Evolutionary conservation across 352 stramenopile genomes (phyloP), one percentile per base, ranked within the genome.

Genomic region (Elongisporangium undulatum): DNA sequence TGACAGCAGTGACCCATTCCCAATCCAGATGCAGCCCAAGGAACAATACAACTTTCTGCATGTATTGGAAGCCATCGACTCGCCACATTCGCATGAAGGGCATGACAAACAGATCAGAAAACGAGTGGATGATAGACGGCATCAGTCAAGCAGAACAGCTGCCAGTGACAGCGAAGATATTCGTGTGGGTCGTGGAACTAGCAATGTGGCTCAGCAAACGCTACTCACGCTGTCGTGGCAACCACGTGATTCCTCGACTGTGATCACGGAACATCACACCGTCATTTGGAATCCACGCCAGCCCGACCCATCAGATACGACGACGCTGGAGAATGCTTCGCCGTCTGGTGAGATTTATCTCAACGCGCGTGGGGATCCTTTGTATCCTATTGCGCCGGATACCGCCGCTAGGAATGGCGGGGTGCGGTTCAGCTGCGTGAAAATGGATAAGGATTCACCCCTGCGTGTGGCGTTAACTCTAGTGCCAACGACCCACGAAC

Each of bases 11-110:
- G 66, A 69, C n/a, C 68, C 70, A 56, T 87, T 89, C 68, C 82
- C 82, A n/a, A 74, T 90, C 29, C 53, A 69, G 23, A 53, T 92
- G 10, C 53, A 67, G 0, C 69, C 79, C 3, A 66, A 72, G 24
- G 82, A 92, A 60, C 72, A 83, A 60, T 83, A 75, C 67, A 89
- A 90, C 59, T 92, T 90, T 38, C 56, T 83, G 9, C 83, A 74
- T 39, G 56, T 82, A 45, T 45, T 87, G 53, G 74, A 81, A 57
- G 64, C 64, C 51, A 57, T 65, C 19, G 64, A 73, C 29, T 29
- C 53, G 21, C 38, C 59, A 17, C 34, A 45, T 45, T 45, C 34
- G 34, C 34, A 17, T 45, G 39, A 53, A 9, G 58, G 17, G 38
- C 21, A 69, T 20, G 53, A 59, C 8, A 51, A 39, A 23, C 15